These are phyloP conservation scores for Alternaria ventricosa DNA, from an alignment of 2,329 filamentous ascomycete species.

Conservation along the genomic window DNA sequence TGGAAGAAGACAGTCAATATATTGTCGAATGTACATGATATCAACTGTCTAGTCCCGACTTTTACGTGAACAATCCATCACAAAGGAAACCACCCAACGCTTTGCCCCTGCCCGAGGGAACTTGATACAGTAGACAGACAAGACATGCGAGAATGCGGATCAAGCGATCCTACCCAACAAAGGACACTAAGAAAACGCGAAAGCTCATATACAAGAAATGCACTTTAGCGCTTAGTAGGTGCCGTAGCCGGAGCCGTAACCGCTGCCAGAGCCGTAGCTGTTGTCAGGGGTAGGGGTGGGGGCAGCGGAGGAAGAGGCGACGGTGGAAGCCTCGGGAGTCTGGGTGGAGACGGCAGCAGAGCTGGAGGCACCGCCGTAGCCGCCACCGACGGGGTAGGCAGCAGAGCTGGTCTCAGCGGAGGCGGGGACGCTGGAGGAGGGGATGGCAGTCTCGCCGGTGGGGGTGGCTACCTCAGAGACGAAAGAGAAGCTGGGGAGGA, in stretches of 20 bases:
- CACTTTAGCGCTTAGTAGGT: conserved; percentile 29
- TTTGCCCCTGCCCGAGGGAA: conserved; percentile 29
- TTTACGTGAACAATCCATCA: conserved; percentile 19
- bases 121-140: conserved; percentile 28
- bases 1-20: conserved; percentile 26
- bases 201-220: conserved; percentile 22
- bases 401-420: conserved; percentile 18
- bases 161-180: conserved; percentile 26
- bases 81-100: conserved; percentile 23
- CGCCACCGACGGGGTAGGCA: conserved; percentile 23
- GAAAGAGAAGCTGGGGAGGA: conserved; percentile 32
- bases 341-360: conserved; percentile 15
- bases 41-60: conserved; percentile 9
- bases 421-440: conserved; percentile 17
- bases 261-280: conserved; percentile 10
- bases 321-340: conserved; percentile 9
- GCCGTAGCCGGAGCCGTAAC: conserved; percentile 29
- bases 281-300: conserved; percentile 18
- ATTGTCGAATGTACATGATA: conserved; percentile 28
- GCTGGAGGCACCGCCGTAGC: conserved; percentile 13
- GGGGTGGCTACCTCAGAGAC: conserved; percentile 30
- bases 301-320: conserved; percentile 15
- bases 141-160: conserved; percentile 33
- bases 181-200: conserved; percentile 23
- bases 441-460: conserved; percentile 13